Evolutionary conservation across 352 stramenopile genomes (phyloP).

Genomic region (Globisporangium splendens): DNA sequence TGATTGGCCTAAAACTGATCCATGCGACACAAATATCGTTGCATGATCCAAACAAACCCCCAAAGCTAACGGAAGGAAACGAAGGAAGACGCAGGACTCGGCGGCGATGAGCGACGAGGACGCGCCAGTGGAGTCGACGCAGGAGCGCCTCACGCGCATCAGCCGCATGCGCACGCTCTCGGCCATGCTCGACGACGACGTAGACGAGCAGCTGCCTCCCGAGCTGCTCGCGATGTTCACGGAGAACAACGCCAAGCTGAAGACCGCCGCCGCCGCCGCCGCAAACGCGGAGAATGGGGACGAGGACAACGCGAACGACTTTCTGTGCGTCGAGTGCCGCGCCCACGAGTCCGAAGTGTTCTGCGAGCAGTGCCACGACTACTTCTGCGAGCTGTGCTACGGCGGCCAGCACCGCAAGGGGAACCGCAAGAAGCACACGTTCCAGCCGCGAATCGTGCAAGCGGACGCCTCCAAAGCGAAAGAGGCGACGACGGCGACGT

Average conservation of each 20-base stretch:
- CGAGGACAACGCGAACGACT: conserved; percentile 28
- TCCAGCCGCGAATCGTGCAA: conserved; percentile 52
- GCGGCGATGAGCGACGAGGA: not conserved
- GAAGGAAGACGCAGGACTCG: not conserved
- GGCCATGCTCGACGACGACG: conserved; percentile 72
- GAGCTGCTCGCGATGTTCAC: conserved; percentile 51
- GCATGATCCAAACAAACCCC: not conserved
- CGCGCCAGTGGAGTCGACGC: conserved; percentile 1
- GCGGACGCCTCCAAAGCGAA: not conserved
- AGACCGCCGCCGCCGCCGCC: conserved; percentile 11
- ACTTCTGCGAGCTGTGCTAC: conserved; percentile 85
- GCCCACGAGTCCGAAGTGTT: conserved; percentile 70
- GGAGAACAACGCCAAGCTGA: conserved; percentile 15
- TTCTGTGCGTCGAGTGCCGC: conserved; percentile 69
- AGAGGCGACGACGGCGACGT: not conserved
- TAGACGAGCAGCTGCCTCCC: conserved; percentile 48
- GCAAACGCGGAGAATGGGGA: conserved; percentile 3
- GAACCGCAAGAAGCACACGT: conserved; percentile 71
- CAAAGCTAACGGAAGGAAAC: not conserved
- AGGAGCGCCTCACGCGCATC: conserved; percentile 40
- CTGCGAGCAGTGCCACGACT: conserved; percentile 87
- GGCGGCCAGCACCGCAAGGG: conserved; percentile 84
- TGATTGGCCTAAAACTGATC: not conserved
- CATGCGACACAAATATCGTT: not conserved
- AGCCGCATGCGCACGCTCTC: conserved; percentile 79